These are phyloP conservation scores for Pulveroboletus sp. DNA, from an alignment of 768 basidiomycete genomes.

Conservation along the genomic window DNA sequence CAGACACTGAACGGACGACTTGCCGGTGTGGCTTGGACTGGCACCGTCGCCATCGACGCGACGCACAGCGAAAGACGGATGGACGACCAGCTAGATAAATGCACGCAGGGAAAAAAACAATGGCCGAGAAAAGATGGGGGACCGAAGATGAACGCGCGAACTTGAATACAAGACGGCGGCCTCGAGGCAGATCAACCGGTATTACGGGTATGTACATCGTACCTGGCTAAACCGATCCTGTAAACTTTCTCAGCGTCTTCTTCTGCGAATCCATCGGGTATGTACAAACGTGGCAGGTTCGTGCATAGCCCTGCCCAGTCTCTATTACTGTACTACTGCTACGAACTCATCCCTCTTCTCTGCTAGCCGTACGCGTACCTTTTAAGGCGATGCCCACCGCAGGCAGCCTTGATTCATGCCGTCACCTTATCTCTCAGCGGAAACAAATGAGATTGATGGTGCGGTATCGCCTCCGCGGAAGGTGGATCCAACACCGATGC, in stretches of 20 bases:
- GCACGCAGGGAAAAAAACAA: constrained; percentile 9
- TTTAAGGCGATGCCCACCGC: too few relatives aligned
- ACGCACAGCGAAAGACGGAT: neutral
- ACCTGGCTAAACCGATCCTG: constrained; percentile 7
- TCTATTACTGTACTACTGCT: too few relatives aligned
- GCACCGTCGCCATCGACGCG: constrained; percentile 10
- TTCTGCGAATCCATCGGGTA: neutral
- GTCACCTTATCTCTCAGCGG: too few relatives aligned
- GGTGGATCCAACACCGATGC: neutral
- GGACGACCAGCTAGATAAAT: neutral
- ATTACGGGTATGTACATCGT: neutral
- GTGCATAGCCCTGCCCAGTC: neutral
- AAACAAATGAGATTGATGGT: neutral
- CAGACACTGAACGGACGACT: too few relatives aligned
- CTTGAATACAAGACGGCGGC: neutral
- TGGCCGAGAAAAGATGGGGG: neutral
- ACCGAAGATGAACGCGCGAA: constrained; percentile 23
- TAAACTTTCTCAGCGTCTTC: neutral
- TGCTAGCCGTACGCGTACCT: too few relatives aligned
- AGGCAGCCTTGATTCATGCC: too few relatives aligned
- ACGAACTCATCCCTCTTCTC: too few relatives aligned
- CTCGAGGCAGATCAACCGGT: constrained; percentile 17
- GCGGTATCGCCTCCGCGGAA: neutral
- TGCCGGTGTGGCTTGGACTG: constrained; percentile 10
- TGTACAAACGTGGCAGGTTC: neutral